Evolutionary conservation across 2,329 filamentous ascomycete genomes (phyloP), one percentile per base, ranked within the genome.

Genomic region (Cladophialophora carrionii): DNA sequence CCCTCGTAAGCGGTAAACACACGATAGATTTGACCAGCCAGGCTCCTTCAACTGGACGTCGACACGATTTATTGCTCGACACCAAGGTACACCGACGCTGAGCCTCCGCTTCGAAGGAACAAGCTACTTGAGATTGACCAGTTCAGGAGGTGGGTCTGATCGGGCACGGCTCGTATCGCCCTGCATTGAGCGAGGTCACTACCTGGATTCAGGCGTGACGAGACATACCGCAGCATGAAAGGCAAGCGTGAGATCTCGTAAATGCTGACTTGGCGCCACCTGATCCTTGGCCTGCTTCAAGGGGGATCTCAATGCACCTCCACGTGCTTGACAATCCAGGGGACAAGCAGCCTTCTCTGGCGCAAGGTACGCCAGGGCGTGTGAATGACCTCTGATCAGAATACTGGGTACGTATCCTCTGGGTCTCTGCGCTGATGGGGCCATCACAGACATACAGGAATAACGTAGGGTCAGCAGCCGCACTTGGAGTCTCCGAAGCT

Each of bases 391-490:
- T 41, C 14, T 20, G 7, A 7, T 43, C 37, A n/a, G 3, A 43
- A 43, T 43, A n/a, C n/a, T n/a, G n/a, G n/a, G n/a, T n/a, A n/a
- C 32, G 32, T 34, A 34, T 14, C 37, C 17, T 43, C 37, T 2
- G 37, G 17, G 14, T 17, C 37, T 43, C 37, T 14, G 37, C n/a
- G 7, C 17, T 43, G 37, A 17, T n/a, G 17, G 17, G 2, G 14
- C 37, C 17, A 7, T 6, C 37, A n/a, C n/a, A 41, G 34, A 20
- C 37, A 6, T n/a, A 43, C 37, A 8, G 37, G 7, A 43, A 14
- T 8, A 54, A 34, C 9, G 52, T 12, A 54, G 29, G 32, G 52
- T 54, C 52, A 54, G 52, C 52, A 31, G 52, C 52, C 52, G 10
- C n/a, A 34, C 8, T 20, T 31, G 52, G 17, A 54, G 24, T 9